These are phyloP conservation scores for Alternaria incomplexa DNA, from an alignment of 2,329 filamentous ascomycete species.

Conservation along the genomic window DNA sequence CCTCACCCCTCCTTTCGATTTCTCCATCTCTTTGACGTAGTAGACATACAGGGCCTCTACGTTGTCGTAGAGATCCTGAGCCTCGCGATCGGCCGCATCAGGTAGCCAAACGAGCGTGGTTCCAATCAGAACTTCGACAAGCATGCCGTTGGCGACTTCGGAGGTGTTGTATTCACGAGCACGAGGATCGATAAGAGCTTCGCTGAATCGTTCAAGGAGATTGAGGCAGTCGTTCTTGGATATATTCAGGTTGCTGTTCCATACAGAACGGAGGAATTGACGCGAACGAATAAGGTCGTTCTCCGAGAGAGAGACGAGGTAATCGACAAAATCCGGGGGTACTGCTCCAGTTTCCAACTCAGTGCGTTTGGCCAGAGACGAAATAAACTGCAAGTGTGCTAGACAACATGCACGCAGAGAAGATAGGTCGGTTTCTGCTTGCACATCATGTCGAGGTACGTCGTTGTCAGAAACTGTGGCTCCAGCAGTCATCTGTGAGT, in stretches of 20 bases:
- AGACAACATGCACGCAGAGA: constrained; percentile 40
- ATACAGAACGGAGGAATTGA: constrained; percentile 34
- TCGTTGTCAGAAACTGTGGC: constrained; percentile 41
- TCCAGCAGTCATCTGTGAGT: constrained; percentile 63
- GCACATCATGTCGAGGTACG: constrained; percentile 56
- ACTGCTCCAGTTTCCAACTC: constrained; percentile 21
- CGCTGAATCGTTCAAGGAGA: constrained; percentile 38
- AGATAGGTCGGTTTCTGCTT: constrained; percentile 32
- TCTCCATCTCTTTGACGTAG: constrained; percentile 71
- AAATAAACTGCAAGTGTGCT: constrained; percentile 38
- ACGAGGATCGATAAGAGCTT: constrained; percentile 41
- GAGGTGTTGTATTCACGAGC: constrained; percentile 47
- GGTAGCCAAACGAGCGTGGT: constrained; percentile 35
- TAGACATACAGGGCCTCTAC: constrained; percentile 81
- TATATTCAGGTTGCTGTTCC: constrained; percentile 30
- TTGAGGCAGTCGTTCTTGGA: constrained; percentile 32
- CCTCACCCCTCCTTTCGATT: constrained; percentile 61
- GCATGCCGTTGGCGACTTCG: constrained; percentile 46
- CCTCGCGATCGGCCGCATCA: constrained; percentile 30
- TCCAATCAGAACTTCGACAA: constrained; percentile 41
- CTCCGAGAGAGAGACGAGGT: constrained; percentile 34
- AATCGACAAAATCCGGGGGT: constrained; percentile 34
- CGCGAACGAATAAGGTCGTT: constrained; percentile 40
- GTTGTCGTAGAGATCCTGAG: constrained; percentile 60
- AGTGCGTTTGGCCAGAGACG: constrained; percentile 19